phyloP scores from a whole-genome alignment of 2,329 filamentous ascomycete species.

The Sodiomyces alkalinus region DNA sequence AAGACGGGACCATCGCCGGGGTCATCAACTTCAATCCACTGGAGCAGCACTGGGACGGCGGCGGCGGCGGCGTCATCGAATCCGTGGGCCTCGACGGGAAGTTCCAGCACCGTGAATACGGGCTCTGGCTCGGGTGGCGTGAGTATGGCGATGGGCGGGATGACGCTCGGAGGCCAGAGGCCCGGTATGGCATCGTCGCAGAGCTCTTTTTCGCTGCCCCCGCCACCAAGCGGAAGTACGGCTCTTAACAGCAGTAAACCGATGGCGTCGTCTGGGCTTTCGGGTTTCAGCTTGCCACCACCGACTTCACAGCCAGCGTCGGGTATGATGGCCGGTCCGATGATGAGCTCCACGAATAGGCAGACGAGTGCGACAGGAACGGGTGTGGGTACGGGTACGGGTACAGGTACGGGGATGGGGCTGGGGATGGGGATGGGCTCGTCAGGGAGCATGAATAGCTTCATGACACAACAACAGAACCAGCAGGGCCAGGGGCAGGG shows the following conservation, averaged over 20 bases:
- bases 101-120: conserved; percentile 15
- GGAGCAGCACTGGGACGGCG: no score
- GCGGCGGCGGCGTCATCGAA: conserved; percentile 24
- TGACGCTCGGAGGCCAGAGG: conserved; percentile 29
- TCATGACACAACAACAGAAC: conserved; percentile 11
- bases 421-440: conserved; percentile 13
- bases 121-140: conserved; percentile 21
- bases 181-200: conserved; percentile 18
- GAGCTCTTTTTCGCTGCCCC: conserved; percentile 40
- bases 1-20: conserved; percentile 8
- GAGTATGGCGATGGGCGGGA: conserved; percentile 27
- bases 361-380: conserved; percentile 8
- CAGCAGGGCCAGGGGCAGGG: conserved; percentile 14
- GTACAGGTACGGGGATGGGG: conserved; percentile 5
- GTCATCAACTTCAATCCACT: conserved; percentile 33
- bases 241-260: conserved; percentile 7
- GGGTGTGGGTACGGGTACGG: conserved; percentile 9
- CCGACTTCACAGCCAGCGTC: conserved; percentile 24
- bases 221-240: conserved; percentile 25
- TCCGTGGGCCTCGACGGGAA: conserved; percentile 32
- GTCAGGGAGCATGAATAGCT: conserved; percentile 14
- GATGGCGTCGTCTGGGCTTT: conserved; percentile 8
- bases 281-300: conserved; percentile 30
- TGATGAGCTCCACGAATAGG: conserved; percentile 7
- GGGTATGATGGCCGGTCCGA: no score